These are phyloP conservation scores for Magnolia kwangsiensis DNA, from an alignment of 164 flowering plant species.

Conservation along the genomic window DNA sequence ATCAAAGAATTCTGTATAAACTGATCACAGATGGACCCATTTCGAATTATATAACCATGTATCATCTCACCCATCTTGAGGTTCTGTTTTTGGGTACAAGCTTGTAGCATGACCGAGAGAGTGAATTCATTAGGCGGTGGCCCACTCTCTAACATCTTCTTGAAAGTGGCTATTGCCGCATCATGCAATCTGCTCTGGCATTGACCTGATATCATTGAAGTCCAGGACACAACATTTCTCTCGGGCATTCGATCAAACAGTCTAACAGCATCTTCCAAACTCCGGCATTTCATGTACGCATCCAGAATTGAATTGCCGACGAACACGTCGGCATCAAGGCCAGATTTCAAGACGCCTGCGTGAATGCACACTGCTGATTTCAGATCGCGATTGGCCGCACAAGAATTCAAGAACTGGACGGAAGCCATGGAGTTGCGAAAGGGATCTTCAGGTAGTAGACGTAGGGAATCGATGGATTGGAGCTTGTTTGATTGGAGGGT, in stretches of 20 bases:
- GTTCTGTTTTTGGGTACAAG: slow-evolving; percentile 10
- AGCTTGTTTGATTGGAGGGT: not conserved
- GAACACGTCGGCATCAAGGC: not conserved
- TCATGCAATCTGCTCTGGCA: slow-evolving; percentile 8
- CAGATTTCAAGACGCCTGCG: slow-evolving; percentile 1
- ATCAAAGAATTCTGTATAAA: slow-evolving; percentile 20
- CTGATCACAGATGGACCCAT: slow-evolving; percentile 4
- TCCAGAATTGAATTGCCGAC: slow-evolving; percentile 20
- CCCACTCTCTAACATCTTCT: slow-evolving; percentile 11
- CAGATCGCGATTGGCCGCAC: not conserved
- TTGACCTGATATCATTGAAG: slow-evolving; percentile 15
- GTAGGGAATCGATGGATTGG: not conserved
- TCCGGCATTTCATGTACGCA: slow-evolving; percentile 17
- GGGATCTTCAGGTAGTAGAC: not conserved
- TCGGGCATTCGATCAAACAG: slow-evolving; percentile 24
- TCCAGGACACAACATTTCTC: slow-evolving; percentile 26
- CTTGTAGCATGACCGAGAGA: slow-evolving; percentile 19
- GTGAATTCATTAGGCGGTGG: slow-evolving; percentile 21
- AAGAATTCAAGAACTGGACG: slow-evolving; percentile 6
- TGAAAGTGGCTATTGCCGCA: slow-evolving; percentile 9
- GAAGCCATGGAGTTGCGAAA: not conserved
- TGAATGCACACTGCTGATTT: not conserved
- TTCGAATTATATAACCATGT: slow-evolving; percentile 13
- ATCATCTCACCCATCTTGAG: slow-evolving; percentile 10
- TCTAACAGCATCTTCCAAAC: slow-evolving; percentile 4